Base-by-base conservation (phyloP, 305 asterid genomes). In the Fraxinus platypoda region DNA sequence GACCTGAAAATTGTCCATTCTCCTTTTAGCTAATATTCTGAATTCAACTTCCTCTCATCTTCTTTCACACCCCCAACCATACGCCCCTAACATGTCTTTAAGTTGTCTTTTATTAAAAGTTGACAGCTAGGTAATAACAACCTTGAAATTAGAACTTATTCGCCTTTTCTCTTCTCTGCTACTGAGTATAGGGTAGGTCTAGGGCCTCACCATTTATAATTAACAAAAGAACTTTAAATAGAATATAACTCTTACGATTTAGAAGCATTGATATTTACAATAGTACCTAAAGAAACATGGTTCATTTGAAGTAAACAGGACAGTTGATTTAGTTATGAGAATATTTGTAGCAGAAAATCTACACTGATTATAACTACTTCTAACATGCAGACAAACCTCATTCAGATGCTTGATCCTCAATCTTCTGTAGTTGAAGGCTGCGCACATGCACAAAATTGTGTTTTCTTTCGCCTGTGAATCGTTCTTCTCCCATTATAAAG, bases 401-500 rank as follows among this genome's bases (percentile, higher is more conserved):
- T 26, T 26, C 9, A 70, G 25, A 17, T 28, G 35, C 46, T 28
- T 70, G 78, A 82, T 73, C 26, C 81, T 93, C 87, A 95, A 78
- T 92, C 97, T 82, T 90, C 94, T 54, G 86, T 80, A 1, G 97
- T 90, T 31, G 95, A 90, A 83, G 97, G 97, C 93, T 88, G 90
- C 70, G 91, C 90, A 57, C 98, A 95, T 4, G 91, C 93, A 68
- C 98, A 95, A 83, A 91, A 95, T 17, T 83, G 83, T 17, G 82
- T 78, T 75, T 89, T 95, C 84, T 93, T 95, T 35, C 88, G 92
- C 85, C 89, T 86, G 83, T 87, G 89, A 78, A 88, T 89, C 6
- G 81, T 77, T 70, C 88, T 78, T 12, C 84, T 91, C 15, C 88
- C 92, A 11, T 97, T 96, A 8, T 92, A 91, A 28, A 95, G 91